Percentiles rank a stretch among this genome's conserved stretches.
Conservation (phyloP, 169 alveolate species). For the Fabrea salina region DNA sequence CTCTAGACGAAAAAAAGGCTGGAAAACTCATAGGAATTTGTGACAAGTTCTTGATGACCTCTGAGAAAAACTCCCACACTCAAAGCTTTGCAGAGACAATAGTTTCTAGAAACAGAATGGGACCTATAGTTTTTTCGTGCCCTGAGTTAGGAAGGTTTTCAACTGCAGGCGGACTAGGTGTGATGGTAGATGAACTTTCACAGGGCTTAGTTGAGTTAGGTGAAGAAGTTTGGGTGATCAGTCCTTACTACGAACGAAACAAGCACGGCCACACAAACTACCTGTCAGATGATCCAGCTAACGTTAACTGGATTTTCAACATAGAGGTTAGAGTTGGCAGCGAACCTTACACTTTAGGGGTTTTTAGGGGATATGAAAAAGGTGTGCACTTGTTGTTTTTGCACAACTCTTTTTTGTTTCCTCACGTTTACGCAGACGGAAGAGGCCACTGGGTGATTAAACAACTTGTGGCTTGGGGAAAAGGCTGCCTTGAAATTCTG, state of each 20-base stretch:
- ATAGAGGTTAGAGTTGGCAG: constrained; percentile 68
- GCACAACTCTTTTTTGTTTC: constrained; percentile 78
- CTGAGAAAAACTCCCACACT: neutral
- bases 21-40: constrained; percentile 43
- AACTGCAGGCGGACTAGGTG: constrained; percentile 91
- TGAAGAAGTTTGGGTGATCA: constrained; percentile 77
- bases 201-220: constrained; percentile 80
- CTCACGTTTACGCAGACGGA: constrained; percentile 79
- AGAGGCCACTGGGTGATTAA: constrained; percentile 51
- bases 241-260: constrained; percentile 85
- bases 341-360: constrained; percentile 61
- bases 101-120: constrained; percentile 66
- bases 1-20: constrained; percentile 5
- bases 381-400: constrained; percentile 80
- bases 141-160: constrained; percentile 91
- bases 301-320: constrained; percentile 60
- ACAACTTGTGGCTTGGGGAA: constrained; percentile 78
- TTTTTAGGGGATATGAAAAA: constrained; percentile 71
- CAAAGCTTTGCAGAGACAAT: constrained; percentile 42
- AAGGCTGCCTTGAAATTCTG: constrained; percentile 78
- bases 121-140: constrained; percentile 83
- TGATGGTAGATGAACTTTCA: constrained; percentile 90
- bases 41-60: neutral
- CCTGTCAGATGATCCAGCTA: constrained; percentile 63
- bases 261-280: constrained; percentile 76